Evolutionary conservation across 2,329 filamentous ascomycete genomes (phyloP), one percentile per base, ranked within the genome.

Genomic region (Colletotrichum lindemuthianum): DNA sequence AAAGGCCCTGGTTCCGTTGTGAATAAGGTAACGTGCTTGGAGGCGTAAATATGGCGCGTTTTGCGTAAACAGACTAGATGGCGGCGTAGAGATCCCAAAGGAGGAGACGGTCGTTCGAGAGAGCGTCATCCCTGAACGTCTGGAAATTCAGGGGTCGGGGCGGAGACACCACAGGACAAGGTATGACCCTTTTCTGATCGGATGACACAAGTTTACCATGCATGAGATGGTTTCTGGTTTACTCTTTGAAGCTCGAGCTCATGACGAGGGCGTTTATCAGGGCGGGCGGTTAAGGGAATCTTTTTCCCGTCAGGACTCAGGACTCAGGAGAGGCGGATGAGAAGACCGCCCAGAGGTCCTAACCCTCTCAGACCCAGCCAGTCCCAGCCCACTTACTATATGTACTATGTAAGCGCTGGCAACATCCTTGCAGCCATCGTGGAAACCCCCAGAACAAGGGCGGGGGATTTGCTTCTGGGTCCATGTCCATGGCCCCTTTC

Each of bases 1-100:
- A 48, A 33, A 9, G 11, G 24, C 12, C 12, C 36, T 4, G 8
- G 32, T 13, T 41, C 34, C 24, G 34, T 40, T 53, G n/a, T 47
- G 36, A 24, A 43, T 48, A 57, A 57, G 32, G 36, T 64, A 8
- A 41, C n/a, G 39, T 65, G 55, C 48, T 65, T 61, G 61, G 36
- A 57, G 52, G 24, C 45, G 40, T 40, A 55, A 51, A 48, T 11
- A 47, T 56, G 51, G 50, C 5, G 40, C 33, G 63, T 65, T 63
- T 65, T 44, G 58, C 13, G 40, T 65, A 61, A 39, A 61, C 24
- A 57, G 41, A 43, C 7, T 34, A 6, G 47, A 40, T 24, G 47
- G 34, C 45, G 50, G 60, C 45, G 24, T 8, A 54, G 37, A 34
- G 40, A 32, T 15, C 36, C 36, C 37, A 33, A 63, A 8, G 41